These are phyloP conservation scores for Crepidotus variabilis DNA, from an alignment of 768 basidiomycete species.

Conservation along the genomic window DNA sequence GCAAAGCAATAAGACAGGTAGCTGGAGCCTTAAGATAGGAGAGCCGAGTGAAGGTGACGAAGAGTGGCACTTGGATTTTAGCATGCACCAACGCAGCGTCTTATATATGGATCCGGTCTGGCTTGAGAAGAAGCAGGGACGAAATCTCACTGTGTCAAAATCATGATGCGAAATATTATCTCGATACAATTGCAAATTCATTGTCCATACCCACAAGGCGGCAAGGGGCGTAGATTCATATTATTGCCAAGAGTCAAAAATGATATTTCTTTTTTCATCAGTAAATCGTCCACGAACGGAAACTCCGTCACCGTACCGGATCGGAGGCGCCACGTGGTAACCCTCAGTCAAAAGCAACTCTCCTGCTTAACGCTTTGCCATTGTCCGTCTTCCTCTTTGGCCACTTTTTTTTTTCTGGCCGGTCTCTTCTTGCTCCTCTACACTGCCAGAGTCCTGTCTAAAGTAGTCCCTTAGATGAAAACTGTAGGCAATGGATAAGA, in stretches of 20 bases:
- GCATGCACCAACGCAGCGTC: slow-evolving; percentile 11
- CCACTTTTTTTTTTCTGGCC: not conserved
- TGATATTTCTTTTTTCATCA: not conserved
- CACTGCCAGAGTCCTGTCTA: too few species aligned
- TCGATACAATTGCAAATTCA: slow-evolving; percentile 18
- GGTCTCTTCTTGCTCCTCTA: not conserved
- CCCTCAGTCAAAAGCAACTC: not conserved
- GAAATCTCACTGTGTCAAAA: slow-evolving; percentile 14
- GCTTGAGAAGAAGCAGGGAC: slow-evolving; percentile 23
- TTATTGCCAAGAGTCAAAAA: not conserved
- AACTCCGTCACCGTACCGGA: not conserved
- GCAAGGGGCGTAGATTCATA: not conserved
- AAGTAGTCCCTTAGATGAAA: too few species aligned
- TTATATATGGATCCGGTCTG: slow-evolving; percentile 12
- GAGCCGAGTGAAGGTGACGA: slow-evolving; percentile 8
- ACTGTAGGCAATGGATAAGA: too few species aligned
- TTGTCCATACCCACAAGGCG: not conserved
- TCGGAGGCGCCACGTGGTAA: not conserved
- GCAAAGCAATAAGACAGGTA: slow-evolving; percentile 8
- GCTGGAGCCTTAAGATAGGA: slow-evolving; percentile 3
- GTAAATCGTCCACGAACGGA: not conserved
- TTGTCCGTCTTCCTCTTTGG: not conserved
- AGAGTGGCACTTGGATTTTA: slow-evolving; percentile 13
- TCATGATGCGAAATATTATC: slow-evolving; percentile 22
- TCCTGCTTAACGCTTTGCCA: not conserved